Evolutionary conservation across 2,329 filamentous ascomycete species (phyloP).

Genomic region (Beauveria caledonica): DNA sequence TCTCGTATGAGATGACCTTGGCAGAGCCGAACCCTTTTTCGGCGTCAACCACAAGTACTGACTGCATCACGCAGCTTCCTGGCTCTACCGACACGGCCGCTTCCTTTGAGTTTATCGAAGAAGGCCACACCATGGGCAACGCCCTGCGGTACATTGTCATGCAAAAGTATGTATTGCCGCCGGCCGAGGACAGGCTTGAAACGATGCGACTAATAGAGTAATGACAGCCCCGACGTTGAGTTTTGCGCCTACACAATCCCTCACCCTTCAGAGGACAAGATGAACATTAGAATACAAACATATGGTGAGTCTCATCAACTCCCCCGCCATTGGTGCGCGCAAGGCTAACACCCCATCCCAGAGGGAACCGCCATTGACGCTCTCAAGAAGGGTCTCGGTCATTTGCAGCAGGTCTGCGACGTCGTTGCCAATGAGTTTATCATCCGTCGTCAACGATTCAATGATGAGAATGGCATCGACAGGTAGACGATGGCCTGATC

Average conservation of each 20-base stretch:
- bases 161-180: conserved; percentile 71
- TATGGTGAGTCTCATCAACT: conserved; percentile 57
- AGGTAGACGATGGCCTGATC: conserved; percentile 15
- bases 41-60: not conserved
- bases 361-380: conserved; percentile 76
- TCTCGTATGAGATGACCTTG: no score
- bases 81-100: conserved; percentile 81
- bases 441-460: conserved; percentile 37
- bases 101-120: conserved; percentile 87
- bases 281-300: conserved; percentile 96
- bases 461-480: conserved; percentile 25
- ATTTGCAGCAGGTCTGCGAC: conserved; percentile 87
- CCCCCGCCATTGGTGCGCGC: no score
- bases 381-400: conserved; percentile 79
- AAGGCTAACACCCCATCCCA: conserved; percentile 28
- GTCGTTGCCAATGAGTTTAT: conserved; percentile 88
- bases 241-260: conserved; percentile 98
- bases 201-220: no score
- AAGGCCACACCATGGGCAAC: conserved; percentile 94
- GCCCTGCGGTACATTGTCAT: conserved; percentile 91
- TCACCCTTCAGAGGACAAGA: conserved; percentile 89
- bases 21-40: no score
- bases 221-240: conserved; percentile 70
- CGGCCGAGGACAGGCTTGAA: conserved; percentile 11
- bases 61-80: conserved; percentile 54